A percentile compares a stretch with the other conserved stretches of the same genome.
Conservation (phyloP, 202 grass and related monocot genomes). For the Eragrostis tef region DNA sequence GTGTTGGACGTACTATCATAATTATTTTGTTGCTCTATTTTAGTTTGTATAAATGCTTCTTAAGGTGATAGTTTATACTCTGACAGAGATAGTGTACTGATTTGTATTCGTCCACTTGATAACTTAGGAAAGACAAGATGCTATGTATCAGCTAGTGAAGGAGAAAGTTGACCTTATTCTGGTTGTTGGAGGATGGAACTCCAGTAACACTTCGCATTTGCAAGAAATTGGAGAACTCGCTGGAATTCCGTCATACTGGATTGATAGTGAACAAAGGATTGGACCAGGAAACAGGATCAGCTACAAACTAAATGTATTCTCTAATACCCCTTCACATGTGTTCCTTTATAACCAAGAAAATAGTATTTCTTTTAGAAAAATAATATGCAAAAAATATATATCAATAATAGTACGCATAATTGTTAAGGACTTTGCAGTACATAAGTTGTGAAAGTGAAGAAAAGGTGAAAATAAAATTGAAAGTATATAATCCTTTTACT, state of each 20-base stretch:
- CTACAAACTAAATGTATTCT: slow-evolving; percentile 93
- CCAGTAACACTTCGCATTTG: slow-evolving; percentile 95
- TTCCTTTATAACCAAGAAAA: slow-evolving; percentile 21
- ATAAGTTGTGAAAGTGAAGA: neutral
- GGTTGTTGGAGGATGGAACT: slow-evolving; percentile 98
- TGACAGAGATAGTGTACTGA: slow-evolving; percentile 2
- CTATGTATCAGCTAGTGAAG: slow-evolving; percentile 90
- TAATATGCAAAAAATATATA: neutral
- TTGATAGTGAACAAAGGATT: slow-evolving; percentile 87
- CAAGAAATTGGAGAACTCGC: slow-evolving; percentile 94
- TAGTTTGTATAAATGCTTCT: neutral
- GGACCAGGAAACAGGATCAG: slow-evolving; percentile 94
- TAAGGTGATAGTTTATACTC: neutral
- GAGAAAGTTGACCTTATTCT: slow-evolving; percentile 98
- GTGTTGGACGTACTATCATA: neutral
- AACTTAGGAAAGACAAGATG: slow-evolving; percentile 93
- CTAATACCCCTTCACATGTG: slow-evolving; percentile 8
- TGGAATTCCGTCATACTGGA: slow-evolving; percentile 95
- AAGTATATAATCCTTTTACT: neutral
- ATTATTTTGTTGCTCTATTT: slow-evolving; percentile 20
- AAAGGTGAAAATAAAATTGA: neutral
- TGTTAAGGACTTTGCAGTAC: neutral
- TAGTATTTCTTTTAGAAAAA: neutral
- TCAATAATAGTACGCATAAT: neutral
- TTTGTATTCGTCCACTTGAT: slow-evolving; percentile 10